Base-by-base conservation (phyloP, 208 protist species). In the Trypanosoma boissoni region DNA sequence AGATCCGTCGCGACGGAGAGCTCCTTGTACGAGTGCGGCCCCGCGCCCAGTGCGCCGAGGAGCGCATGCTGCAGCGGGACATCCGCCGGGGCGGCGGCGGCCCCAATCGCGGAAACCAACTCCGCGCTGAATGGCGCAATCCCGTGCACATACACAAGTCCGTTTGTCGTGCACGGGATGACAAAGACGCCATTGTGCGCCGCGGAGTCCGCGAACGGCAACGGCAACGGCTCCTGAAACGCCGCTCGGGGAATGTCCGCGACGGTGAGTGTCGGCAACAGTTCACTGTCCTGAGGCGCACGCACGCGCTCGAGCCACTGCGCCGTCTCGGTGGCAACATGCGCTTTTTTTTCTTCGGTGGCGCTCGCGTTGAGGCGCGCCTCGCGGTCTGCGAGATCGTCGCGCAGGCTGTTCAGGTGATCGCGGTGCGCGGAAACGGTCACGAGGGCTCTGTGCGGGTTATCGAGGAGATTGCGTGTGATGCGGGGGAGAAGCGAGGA, bases 81-180 rank as follows among this genome's bases (percentile, higher is more conserved):
- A 51, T 78, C 76, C n/a, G 56, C 55, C 3, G 23, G 59, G 21
- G 72, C 23, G 27, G 66, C 64, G 23, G 61, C 76, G 21, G 48
- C 46, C 27, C 42, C 46, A 34, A 90, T 62, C 6, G 69, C 61
- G 6, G 51, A 42, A 21, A 60, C 52, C 14, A 92, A 49, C 2
- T 64, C 53, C 12, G 48, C 20, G 10, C 70, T 43, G 55, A 90
- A 86, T 6, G 90, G 91, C 12, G 86, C 72, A 37, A 97, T 72
- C 1, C 82, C 86, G 61, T 94, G 82, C 55, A 95, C 87, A 74
- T 97, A 97, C 41, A 94, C 86, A 26, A 97, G 69, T 8, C 88
- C 86, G 68, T 96, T 96, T 18, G 89, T 96, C 5, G 82, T 76
- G 42, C 68, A 80, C 6, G 68, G 26, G 37, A 96, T 84, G 5